Evolutionary conservation across 1,139 yeast species (phyloP).

Genomic region (Candida neerlandica): DNA sequence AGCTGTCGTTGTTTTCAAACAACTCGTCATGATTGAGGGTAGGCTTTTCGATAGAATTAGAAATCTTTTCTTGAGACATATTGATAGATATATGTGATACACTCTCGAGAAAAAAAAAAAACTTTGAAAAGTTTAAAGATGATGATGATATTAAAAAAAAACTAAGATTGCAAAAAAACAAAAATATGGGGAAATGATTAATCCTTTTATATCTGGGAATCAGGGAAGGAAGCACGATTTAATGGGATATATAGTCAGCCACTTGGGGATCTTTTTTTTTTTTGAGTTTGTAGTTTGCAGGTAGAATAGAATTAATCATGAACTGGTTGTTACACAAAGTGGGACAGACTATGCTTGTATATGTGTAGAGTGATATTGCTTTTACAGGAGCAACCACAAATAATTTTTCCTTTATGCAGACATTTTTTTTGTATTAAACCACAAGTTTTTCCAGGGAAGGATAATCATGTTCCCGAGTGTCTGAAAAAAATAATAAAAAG

Average conservation of each 20-base stretch:
- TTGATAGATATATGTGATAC: background rate
- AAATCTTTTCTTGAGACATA: background rate
- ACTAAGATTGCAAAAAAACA: background rate
- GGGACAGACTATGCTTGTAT: background rate
- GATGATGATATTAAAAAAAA: no score
- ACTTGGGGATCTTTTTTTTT: background rate
- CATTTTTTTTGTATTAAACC: background rate
- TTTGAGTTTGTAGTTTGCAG: background rate
- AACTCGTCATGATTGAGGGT: conserved; percentile 11
- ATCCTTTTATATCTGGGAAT: background rate
- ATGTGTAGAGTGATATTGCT: background rate
- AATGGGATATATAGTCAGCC: background rate
- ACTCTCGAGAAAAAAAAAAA: background rate
- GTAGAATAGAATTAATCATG: background rate
- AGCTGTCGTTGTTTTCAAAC: conserved; percentile 24
- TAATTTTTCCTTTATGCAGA: background rate
- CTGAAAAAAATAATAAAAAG: background rate
- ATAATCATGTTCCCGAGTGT: background rate
- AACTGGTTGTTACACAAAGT: background rate
- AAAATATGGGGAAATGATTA: background rate
- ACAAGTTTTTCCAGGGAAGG: background rate
- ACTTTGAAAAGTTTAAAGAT: background rate
- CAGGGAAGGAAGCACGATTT: background rate
- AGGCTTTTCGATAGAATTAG: conserved; percentile 6
- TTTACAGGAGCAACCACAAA: background rate